phyloP scores from a whole-genome alignment of 139 green algal species.

The Ettlia oleoabundans region DNA sequence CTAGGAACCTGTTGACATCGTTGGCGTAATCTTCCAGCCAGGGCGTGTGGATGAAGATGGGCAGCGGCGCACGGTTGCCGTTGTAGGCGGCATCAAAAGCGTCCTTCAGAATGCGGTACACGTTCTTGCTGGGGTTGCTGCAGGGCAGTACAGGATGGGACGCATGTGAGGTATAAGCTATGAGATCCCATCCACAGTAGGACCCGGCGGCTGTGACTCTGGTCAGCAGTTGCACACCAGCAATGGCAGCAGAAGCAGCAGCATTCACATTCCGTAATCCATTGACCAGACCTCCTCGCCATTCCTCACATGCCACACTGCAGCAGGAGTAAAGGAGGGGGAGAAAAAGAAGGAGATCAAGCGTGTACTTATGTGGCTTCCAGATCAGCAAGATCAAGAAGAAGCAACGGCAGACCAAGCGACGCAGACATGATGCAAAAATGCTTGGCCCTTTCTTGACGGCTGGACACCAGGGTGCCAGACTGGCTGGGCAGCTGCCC shows the following conservation, averaged over 20 bases:
- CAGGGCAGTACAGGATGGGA: neutral
- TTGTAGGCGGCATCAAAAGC: neutral
- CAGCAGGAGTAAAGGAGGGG: no score
- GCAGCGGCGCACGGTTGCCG: neutral
- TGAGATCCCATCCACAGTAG: neutral
- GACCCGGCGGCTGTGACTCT: no score
- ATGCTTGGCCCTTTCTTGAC: neutral
- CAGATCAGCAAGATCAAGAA: no score
- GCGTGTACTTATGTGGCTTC: no score
- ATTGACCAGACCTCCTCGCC: neutral
- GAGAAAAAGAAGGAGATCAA: no score
- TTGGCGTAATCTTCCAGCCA: neutral
- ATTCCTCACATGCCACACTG: no score
- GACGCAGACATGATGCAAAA: no score
- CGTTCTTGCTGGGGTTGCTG: neutral
- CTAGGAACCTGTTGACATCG: neutral
- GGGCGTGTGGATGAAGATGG: neutral
- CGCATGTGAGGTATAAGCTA: neutral
- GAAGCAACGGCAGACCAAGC: no score
- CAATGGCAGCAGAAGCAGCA: neutral
- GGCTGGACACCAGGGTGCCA: neutral
- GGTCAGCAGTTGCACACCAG: neutral
- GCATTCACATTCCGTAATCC: neutral
- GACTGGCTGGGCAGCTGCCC: conserved; percentile 1
- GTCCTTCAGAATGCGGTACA: neutral